Base-by-base conservation (phyloP, 192 early-diverging fungal genomes). In the Rhizophlyctis rosea region DNA sequence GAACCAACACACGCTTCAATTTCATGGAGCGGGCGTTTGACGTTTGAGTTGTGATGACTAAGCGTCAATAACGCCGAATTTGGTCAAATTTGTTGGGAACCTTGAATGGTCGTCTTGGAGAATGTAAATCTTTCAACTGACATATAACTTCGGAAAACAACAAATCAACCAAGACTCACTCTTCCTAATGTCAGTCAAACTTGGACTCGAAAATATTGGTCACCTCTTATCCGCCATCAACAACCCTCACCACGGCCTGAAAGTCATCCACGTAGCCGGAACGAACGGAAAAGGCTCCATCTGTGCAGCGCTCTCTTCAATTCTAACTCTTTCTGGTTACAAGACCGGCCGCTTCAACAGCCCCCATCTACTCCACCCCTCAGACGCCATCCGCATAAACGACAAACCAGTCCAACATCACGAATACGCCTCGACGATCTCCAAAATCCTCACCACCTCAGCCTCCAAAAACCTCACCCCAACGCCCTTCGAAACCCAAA, bases 221-320 rank as follows among this genome's bases (percentile, higher is more conserved):
- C 31, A 33, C n/a, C 79, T 89, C 27, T 67, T 91, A 57, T 50
- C 50, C 25, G 55, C 27, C 47, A 60, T 66, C 33, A 81, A 57
- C 65, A 76, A 54, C 50, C 89, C 89, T 0, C 76, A 88, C 13
- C 27, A 50, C 29, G 63, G 57, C 16, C 72, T 81, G 59, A 57
- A 68, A 21, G 71, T 82, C n/a, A 74, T 94, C 25, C 92, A 94
- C 68, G 88, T 94, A 0, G 90, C 89, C 4, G 92, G 92, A 18
- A 94, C 92, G 0, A 94, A 94, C 65, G 92, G 92, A 49, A 94
- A 94, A 68, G 92, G 92, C 13, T 91, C 88, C 0, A 82, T 90
- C 4, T 86, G 86, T 62, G 82, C 91, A 4, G 74, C 87, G 54
- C 24, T 79, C 14, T 14, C 65, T 9, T 16, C 36, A 16, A 48